Conservation (phyloP, 106 monocot species). For the Dendrobium officinale region DNA sequence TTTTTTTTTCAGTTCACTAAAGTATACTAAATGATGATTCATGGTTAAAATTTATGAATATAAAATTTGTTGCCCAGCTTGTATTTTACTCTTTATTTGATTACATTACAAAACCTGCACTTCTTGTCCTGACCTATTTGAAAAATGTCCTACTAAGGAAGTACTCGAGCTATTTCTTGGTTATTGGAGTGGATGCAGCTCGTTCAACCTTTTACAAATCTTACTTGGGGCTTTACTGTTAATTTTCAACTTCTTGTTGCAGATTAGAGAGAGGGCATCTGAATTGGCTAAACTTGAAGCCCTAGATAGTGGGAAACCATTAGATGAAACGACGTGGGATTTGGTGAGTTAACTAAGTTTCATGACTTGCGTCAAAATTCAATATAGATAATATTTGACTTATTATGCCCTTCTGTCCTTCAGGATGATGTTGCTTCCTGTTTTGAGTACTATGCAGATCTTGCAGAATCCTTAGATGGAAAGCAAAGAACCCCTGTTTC, state of each 20-base stretch:
- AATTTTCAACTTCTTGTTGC: conserved; percentile 9
- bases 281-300: conserved; percentile 78
- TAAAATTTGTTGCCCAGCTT: not conserved
- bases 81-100: not conserved
- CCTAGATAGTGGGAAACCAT: conserved; percentile 94
- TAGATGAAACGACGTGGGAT: conserved; percentile 96
- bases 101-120: not conserved
- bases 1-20: not conserved
- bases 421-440: conserved; percentile 99
- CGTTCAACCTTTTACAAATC: not conserved
- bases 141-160: not conserved
- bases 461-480: conserved; percentile 77
- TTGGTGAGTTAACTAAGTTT: conserved; percentile 36
- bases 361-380: not conserved
- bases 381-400: not conserved
- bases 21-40: not conserved
- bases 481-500: conserved; percentile 74
- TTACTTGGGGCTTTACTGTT: not conserved
- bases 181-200: too few species aligned
- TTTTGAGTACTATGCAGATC: conserved; percentile 97
- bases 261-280: conserved; percentile 82
- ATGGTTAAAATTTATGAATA: not conserved
- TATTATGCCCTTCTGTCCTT: not conserved
- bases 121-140: not conserved
- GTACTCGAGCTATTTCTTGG: not conserved